Percentiles rank a stretch among this genome's conserved stretches.
phyloP scores from a whole-genome alignment of 176 grass and related monocot species.

The Carex littledalei region DNA sequence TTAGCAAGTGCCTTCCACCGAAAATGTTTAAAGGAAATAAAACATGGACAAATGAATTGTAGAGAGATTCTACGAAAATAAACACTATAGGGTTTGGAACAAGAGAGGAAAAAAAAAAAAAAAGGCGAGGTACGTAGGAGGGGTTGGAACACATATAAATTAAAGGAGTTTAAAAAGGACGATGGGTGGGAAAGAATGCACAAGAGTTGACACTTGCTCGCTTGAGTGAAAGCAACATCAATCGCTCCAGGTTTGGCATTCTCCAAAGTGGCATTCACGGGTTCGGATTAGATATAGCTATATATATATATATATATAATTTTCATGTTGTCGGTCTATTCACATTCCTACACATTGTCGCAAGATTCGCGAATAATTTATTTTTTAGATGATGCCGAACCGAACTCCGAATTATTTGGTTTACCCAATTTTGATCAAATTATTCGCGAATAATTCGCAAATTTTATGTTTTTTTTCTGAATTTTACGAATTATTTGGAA shows the following conservation, averaged over 20 bases:
- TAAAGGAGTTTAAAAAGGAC: slow-evolving; percentile 21
- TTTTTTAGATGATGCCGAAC: no score
- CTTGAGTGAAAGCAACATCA: slow-evolving; percentile 16
- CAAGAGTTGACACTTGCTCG: slow-evolving; percentile 42
- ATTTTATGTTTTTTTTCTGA: no score
- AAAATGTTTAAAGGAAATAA: background rate
- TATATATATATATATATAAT: background rate
- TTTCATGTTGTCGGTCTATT: no score
- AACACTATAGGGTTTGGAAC: background rate
- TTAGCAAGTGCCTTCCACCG: background rate
- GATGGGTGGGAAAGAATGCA: slow-evolving; percentile 35
- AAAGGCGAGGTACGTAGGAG: background rate
- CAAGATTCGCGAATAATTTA: no score
- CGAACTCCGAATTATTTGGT: no score
- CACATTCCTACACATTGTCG: no score
- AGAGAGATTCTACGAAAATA: background rate
- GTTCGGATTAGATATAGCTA: background rate
- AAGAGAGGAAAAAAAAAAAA: background rate
- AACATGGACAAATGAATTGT: background rate
- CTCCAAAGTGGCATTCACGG: slow-evolving; percentile 16
- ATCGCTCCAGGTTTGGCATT: slow-evolving; percentile 1
- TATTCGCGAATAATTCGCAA: no score
- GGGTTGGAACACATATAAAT: background rate
- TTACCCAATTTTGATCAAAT: no score
- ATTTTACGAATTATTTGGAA: no score